Evolutionary conservation across 2,329 filamentous ascomycete genomes (phyloP).

Genomic region (Fusarium euwallaceae): DNA sequence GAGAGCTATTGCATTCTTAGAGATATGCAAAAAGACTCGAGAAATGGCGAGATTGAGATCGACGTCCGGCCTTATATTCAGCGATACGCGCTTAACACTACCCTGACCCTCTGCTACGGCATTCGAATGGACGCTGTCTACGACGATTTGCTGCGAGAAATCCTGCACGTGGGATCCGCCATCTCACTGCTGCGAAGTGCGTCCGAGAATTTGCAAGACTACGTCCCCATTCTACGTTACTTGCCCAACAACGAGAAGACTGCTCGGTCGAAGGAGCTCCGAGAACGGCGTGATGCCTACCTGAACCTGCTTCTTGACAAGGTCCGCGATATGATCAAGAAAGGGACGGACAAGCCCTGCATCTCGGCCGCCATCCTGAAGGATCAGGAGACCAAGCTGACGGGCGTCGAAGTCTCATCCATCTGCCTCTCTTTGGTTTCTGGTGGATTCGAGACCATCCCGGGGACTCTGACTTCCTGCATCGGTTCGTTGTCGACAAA

Average conservation of each 20-base stretch:
- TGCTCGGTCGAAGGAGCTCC: conserved; percentile 58
- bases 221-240: conserved; percentile 63
- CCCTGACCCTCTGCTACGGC: conserved; percentile 66
- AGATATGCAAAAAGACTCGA: conserved; percentile 60
- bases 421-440: conserved; percentile 67
- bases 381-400: conserved; percentile 65
- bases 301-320: conserved; percentile 63
- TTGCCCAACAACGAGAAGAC: conserved; percentile 66
- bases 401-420: conserved; percentile 64
- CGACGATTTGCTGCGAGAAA: conserved; percentile 64
- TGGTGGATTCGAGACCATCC: conserved; percentile 68
- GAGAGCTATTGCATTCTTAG: conserved; percentile 64
- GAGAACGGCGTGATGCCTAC: conserved; percentile 63
- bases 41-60: conserved; percentile 57
- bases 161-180: conserved; percentile 65
- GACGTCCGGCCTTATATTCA: conserved; percentile 65
- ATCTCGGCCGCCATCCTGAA: conserved; percentile 67
- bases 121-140: conserved; percentile 68
- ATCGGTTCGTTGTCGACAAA: conserved; percentile 63
- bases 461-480: conserved; percentile 64
- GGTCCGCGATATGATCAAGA: conserved; percentile 52
- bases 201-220: conserved; percentile 67
- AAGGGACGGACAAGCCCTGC: conserved; percentile 66
- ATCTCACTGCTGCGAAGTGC: conserved; percentile 64
- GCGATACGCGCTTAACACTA: conserved; percentile 66